Evolutionary conservation across 805 yeast genomes (phyloP).

Genomic region (Komagataella pseudopastoris): DNA sequence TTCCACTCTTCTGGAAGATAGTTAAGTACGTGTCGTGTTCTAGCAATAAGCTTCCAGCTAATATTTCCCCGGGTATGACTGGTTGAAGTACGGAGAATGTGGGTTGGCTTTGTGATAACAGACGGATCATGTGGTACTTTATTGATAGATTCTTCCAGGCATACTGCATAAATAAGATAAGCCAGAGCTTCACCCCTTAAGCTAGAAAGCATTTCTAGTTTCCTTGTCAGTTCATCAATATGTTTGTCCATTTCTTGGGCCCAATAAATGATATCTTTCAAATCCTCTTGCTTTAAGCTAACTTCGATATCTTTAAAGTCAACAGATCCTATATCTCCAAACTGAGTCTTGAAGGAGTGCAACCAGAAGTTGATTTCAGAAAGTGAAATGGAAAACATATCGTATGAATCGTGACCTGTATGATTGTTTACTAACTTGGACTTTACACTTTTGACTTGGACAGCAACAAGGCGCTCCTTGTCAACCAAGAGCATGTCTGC

Average conservation of each 20-base stretch:
- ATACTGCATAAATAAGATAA: slow-evolving; percentile 26
- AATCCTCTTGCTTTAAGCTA: background rate
- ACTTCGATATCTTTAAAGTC: background rate
- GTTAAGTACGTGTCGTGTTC: slow-evolving; percentile 62
- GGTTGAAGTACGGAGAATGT: slow-evolving; percentile 55
- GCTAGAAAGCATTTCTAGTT: slow-evolving; percentile 1
- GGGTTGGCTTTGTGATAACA: slow-evolving; percentile 81
- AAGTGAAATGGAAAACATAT: background rate
- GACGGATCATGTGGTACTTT: slow-evolving; percentile 74
- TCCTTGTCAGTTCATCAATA: background rate
- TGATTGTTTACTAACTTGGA: background rate
- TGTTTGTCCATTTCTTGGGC: background rate
- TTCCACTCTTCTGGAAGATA: slow-evolving; percentile 45
- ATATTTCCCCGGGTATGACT: slow-evolving; percentile 70
- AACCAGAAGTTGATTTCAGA: background rate
- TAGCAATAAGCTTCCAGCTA: slow-evolving; percentile 77
- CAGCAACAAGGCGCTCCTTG: background rate
- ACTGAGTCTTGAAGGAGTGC: background rate
- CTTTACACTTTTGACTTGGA: background rate
- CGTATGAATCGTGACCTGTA: background rate
- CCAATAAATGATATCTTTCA: background rate
- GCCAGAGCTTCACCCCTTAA: slow-evolving; percentile 9
- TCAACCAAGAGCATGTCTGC: background rate
- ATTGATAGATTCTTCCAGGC: slow-evolving; percentile 22
- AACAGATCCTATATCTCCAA: background rate